Base-by-base conservation (phyloP, 768 basidiomycete species). In the Chiua virens region DNA sequence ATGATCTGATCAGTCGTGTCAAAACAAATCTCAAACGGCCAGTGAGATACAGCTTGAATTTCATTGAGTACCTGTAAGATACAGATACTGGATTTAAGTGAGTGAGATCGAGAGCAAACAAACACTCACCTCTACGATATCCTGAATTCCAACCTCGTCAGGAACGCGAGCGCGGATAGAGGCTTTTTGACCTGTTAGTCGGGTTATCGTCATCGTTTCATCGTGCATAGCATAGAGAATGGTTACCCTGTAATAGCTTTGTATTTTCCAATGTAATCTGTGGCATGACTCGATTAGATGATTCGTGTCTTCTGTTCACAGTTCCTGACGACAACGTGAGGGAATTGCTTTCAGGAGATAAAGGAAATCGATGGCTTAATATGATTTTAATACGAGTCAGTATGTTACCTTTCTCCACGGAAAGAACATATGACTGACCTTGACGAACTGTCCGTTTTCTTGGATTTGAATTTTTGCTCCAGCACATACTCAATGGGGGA, bases 51-150 rank as follows among this genome's bases (percentile, higher is more conserved):
- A 60, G 77, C 61, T 44, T 79, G 74, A 15, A 86, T 77, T 54
- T 81, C 72, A 27, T 72, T 65, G 46, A 85, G 66, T 46, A 79
- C 69, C 82, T 84, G 45, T 32, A 21, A 37, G 35, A 36, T 20
- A 17, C n/a, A n/a, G n/a, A n/a, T n/a, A n/a, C n/a, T 23, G 36
- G 18, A 48, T 32, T 45, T 42, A 42, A 32, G 39, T 20, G 21
- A 14, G 38, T 35, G 28, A 20, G 10, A 23, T 34, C 28, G 34
- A 37, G 22, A 48, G 17, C 8, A 18, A 20, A 45, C 11, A 20
- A 4, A 20, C 13, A 52, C 69, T 66, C 55, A 80, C 82, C 50
- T 75, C 70, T 30, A 76, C 65, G 47, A 84, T 81, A 36, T 63
- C 66, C 49, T 62, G 59, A 9, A 71, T 62, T 23, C 49, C 63